Evolutionary conservation across 202 grass and related monocot genomes (phyloP), one percentile per base, ranked within the genome.

Genomic region (Hordeum pubiflorum): DNA sequence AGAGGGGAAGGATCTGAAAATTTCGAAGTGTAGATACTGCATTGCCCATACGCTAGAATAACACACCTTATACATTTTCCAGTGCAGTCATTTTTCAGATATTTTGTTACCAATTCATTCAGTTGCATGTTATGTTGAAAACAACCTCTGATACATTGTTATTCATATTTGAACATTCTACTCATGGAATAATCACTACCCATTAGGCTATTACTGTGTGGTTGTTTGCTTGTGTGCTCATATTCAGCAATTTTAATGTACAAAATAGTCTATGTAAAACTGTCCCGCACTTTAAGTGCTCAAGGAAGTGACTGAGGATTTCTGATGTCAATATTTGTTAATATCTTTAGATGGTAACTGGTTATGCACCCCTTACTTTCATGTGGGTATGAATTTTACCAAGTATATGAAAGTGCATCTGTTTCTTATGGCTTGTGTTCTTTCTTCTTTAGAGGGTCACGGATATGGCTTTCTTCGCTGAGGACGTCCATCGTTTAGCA

Each of bases 381-480:
- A 58, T 41, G 58, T 68, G 21, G 5, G 38, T 44, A 9, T 72
- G 36, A 72, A 13, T 62, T 43, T 78, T 54, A 56, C n/a, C 82
- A 6, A 15, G n/a, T 50, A 41, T 33, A 37, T 67, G 18, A 2
- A 70, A 82, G 9, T 72, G 21, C 59, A 74, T 81, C n/a, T 60
- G 5, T 78, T 82, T 63, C 36, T 86, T 60, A 86, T 89, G 0
- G 23, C 29, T 73, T 72, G 12, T 74, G 57, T 82, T 77, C 76
- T 89, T 13, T 77, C 80, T 82, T 50, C 64, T 74, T 10, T 89
- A 98, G 95, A 98, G 95, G 80, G 95, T 98, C 54, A 98, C 95
- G 37, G 95, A 98, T 74, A 98, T 98, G 95, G 90, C 90, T 89
- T 98, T 98, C 88, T 98, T 94, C 89, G 95, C 95, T 63, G 95